Percentiles rank a stretch among this genome's conserved stretches.
Evolutionary conservation across 306 rosid species (phyloP).

Genomic region (Sicyos edulis): DNA sequence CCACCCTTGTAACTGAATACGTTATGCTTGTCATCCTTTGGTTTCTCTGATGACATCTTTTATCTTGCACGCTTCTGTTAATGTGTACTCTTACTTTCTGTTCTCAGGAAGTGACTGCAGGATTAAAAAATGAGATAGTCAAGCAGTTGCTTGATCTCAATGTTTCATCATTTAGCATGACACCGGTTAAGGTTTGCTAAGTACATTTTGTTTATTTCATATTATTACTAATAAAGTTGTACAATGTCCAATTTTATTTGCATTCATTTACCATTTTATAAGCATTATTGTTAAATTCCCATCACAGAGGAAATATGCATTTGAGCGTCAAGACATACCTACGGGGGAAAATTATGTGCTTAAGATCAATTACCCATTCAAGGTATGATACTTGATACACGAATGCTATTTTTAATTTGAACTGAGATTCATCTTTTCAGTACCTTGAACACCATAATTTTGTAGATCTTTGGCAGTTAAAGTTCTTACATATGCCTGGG

Average conservation of each 20-base stretch:
- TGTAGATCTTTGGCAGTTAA: neutral
- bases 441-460: conserved; percentile 1
- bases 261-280: conserved; percentile 18
- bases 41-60: conserved; percentile 1
- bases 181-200: conserved; percentile 72
- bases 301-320: conserved; percentile 83
- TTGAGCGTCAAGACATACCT: conserved; percentile 76
- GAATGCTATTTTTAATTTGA: neutral
- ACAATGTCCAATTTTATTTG: conserved; percentile 9
- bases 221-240: neutral
- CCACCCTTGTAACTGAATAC: neutral
- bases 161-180: conserved; percentile 67
- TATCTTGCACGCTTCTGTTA: conserved; percentile 6
- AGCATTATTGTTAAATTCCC: conserved; percentile 1
- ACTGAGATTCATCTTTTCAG: neutral
- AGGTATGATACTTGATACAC: conserved; percentile 38
- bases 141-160: conserved; percentile 57
- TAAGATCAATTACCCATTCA: conserved; percentile 83
- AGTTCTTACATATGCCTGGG: conserved; percentile 17
- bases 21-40: conserved; percentile 16
- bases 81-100: conserved; percentile 14
- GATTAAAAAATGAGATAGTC: conserved; percentile 61
- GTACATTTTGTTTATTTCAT: too few species aligned
- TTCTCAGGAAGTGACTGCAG: conserved; percentile 59
- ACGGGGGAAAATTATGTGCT: conserved; percentile 74